These are phyloP conservation scores for Suillus subalutaceus DNA, from an alignment of 768 basidiomycete species.

Conservation along the genomic window DNA sequence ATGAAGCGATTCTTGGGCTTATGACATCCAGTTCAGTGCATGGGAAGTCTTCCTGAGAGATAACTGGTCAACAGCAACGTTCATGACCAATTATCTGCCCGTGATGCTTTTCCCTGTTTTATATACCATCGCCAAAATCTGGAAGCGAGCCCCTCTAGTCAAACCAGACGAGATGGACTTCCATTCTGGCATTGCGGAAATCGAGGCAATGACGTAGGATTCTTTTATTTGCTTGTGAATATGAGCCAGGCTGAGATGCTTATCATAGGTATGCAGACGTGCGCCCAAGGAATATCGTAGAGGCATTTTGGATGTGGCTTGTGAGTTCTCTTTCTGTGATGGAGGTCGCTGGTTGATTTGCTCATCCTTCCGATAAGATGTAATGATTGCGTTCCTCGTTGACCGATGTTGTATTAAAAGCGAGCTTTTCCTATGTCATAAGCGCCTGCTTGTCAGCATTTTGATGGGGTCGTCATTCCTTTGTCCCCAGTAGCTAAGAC, in stretches of 20 bases:
- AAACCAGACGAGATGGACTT: slow-evolving; percentile 31
- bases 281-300: slow-evolving; percentile 26
- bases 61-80: slow-evolving; percentile 40
- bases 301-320: slow-evolving; percentile 33
- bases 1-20: not conserved
- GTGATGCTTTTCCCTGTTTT: slow-evolving; percentile 49
- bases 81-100: slow-evolving; percentile 47
- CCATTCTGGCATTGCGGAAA: slow-evolving; percentile 25
- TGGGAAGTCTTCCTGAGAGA: slow-evolving; percentile 45
- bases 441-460: not conserved
- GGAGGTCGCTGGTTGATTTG: not conserved
- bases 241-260: slow-evolving; percentile 3
- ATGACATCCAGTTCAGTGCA: slow-evolving; percentile 37
- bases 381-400: slow-evolving; percentile 11
- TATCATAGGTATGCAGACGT: slow-evolving; percentile 29
- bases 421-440: slow-evolving; percentile 7
- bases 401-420: not conserved
- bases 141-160: slow-evolving; percentile 16
- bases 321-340: slow-evolving; percentile 17
- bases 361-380: slow-evolving; percentile 13
- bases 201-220: slow-evolving; percentile 32
- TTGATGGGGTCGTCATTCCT: not conserved
- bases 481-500: too few species aligned
- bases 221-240: not conserved
- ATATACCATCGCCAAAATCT: slow-evolving; percentile 35